These are phyloP conservation scores for Oryza glaberrima DNA, from an alignment of 176 grass and related monocot genomes.

Conservation along the genomic window DNA sequence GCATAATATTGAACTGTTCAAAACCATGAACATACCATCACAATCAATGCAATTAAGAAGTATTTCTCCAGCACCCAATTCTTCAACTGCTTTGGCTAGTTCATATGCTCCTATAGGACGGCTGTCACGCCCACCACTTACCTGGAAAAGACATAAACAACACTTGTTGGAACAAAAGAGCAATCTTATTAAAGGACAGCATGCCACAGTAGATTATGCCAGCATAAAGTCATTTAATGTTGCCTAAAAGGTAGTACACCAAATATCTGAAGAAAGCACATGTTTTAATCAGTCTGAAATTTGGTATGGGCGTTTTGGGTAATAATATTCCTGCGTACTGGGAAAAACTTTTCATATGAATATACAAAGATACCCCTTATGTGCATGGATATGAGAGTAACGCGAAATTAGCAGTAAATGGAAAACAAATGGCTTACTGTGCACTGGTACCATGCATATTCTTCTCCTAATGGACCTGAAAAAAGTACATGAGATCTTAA, in stretches of 20 bases:
- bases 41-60: conserved; percentile 97
- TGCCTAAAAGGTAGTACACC: neutral
- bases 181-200: conserved; percentile 8
- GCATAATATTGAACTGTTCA: conserved; percentile 29
- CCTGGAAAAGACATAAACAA: conserved; percentile 51
- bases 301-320: neutral
- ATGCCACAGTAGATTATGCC: neutral
- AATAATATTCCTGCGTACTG: neutral
- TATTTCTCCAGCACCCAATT: conserved; percentile 94
- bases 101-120: conserved; percentile 91
- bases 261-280: neutral
- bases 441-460: conserved; percentile 99
- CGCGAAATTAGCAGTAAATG: conserved; percentile 10
- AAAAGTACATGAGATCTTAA: conserved; percentile 36
- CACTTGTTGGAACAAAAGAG: neutral
- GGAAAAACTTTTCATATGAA: neutral
- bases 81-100: conserved; percentile 93
- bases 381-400: conserved; percentile 9
- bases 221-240: neutral
- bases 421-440: conserved; percentile 60
- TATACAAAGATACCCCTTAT: neutral
- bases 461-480: conserved; percentile 84
- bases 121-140: conserved; percentile 87
- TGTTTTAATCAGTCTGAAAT: neutral
- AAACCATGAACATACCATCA: conserved; percentile 69